A percentile compares a stretch with the other conserved stretches of the same genome.
Evolutionary conservation across 768 basidiomycete species (phyloP).

Genomic region (Gloeophyllum trabeum): DNA sequence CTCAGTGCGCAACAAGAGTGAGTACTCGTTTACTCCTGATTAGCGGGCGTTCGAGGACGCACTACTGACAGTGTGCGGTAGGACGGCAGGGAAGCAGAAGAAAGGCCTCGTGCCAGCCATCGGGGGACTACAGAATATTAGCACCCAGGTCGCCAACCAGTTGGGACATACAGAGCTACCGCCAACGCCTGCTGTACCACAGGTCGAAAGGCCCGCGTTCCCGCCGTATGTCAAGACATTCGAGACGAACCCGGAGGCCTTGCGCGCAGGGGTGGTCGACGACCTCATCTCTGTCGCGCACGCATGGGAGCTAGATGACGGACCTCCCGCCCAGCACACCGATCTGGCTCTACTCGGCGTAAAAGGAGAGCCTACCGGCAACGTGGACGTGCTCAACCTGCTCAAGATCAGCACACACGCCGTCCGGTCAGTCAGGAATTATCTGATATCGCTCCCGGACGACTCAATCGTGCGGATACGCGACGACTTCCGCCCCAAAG

Average conservation of each 20-base stretch:
- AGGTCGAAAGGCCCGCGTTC: slow-evolving; percentile 29
- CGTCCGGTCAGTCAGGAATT: slow-evolving; percentile 76
- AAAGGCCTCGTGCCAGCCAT: slow-evolving; percentile 69
- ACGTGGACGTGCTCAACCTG: slow-evolving; percentile 55
- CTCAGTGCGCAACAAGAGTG: slow-evolving; percentile 64
- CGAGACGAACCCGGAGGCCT: slow-evolving; percentile 66
- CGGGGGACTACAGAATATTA: slow-evolving; percentile 32
- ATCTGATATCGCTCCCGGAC: slow-evolving; percentile 72
- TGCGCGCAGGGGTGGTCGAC: slow-evolving; percentile 69
- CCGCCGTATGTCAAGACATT: slow-evolving; percentile 50
- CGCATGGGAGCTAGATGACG: slow-evolving; percentile 43
- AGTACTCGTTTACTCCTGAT: slow-evolving; percentile 17
- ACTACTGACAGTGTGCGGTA: slow-evolving; percentile 19
- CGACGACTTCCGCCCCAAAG: slow-evolving; percentile 46
- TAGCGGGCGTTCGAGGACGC: slow-evolving; percentile 1
- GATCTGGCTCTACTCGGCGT: slow-evolving; percentile 3
- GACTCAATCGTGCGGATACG: slow-evolving; percentile 48
- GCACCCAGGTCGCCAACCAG: slow-evolving; percentile 22
- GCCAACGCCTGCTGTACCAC: slow-evolving; percentile 52
- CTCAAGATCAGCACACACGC: slow-evolving; percentile 74
- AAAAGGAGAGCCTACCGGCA: not conserved
- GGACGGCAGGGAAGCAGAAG: slow-evolving; percentile 37
- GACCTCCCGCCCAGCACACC: slow-evolving; percentile 5
- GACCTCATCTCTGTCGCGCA: slow-evolving; percentile 55
- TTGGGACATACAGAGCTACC: slow-evolving; percentile 47